Base-by-base conservation (phyloP, 2,329 filamentous ascomycete genomes). In the Ceratocystis variospora region DNA sequence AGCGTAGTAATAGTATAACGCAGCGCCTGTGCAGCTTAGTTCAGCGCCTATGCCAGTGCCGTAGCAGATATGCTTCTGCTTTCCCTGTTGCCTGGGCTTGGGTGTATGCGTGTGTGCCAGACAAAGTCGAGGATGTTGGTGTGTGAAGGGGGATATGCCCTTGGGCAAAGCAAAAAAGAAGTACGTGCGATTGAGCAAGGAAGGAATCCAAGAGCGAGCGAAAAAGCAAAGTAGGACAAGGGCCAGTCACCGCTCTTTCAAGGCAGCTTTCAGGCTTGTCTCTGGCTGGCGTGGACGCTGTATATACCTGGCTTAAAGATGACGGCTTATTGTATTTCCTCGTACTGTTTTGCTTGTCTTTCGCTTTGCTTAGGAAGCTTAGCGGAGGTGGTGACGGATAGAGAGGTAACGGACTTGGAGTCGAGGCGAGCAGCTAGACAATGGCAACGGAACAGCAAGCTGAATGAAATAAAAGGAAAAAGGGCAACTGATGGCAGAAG, bases 181-280 rank as follows among this genome's bases (percentile, higher is more conserved):
- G 37, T 41, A 10, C 15, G n/a, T 61, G 50, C 53, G 44, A 57
- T 31, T 44, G 53, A 53, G 48, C 63, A 61, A 50, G 44, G 62
- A 63, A 63, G 62, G 62, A 63, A 63, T 46, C 62, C 17, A 37
- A 50, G 46, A 67, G 53, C 41, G 61, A 44, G 57, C 31, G 44
- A 61, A 57, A 37, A 64, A 44, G 45, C 19, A 55, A 61, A 57
- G 50, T 17, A 61, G 63, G 59, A 55, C 63, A 48, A 37, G 48
- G 53, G 57, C 48, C 44, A 45, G 66, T 67, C 66, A 67, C 66
- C 66, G 66, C 66, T 67, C 66, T 67, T 67, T 67, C 46, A 63
- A 67, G 31, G 57, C 25, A 19, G 46, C 37, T 3, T 37, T n/a
- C 15, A 31, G 25, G 41, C 5, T 41, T 41, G 15, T 41, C 46